These are phyloP conservation scores for Ophiostoma himal-ulmi DNA, from an alignment of 2,329 filamentous ascomycete genomes.

Conservation along the genomic window DNA sequence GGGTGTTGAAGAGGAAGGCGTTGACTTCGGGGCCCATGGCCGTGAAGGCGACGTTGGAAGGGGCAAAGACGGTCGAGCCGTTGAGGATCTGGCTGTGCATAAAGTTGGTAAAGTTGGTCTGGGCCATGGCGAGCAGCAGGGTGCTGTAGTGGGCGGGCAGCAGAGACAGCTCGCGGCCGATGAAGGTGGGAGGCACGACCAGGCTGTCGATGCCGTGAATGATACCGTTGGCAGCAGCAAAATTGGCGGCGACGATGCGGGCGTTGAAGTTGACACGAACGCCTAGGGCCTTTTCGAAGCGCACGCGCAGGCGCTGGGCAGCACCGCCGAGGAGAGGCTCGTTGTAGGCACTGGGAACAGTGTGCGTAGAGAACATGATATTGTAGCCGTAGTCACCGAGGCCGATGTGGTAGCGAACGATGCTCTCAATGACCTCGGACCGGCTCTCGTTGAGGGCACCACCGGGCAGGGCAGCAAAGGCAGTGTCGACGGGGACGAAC, in stretches of 20 bases:
- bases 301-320: slow-evolving; percentile 66
- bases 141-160: slow-evolving; percentile 75
- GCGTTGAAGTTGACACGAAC: slow-evolving; percentile 72
- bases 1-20: slow-evolving; percentile 76
- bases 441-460: slow-evolving; percentile 51
- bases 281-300: slow-evolving; percentile 52
- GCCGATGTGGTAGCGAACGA: slow-evolving; percentile 71
- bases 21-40: slow-evolving; percentile 67
- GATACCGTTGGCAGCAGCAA: slow-evolving; percentile 72
- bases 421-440: slow-evolving; percentile 62
- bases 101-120: slow-evolving; percentile 63
- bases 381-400: slow-evolving; percentile 60
- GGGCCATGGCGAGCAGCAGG: slow-evolving; percentile 64
- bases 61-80: slow-evolving; percentile 75
- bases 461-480: slow-evolving; percentile 56
- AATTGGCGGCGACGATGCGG: slow-evolving; percentile 62
- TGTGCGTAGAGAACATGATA: slow-evolving; percentile 63
- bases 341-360: slow-evolving; percentile 63
- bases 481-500: slow-evolving; percentile 72
- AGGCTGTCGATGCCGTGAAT: slow-evolving; percentile 71
- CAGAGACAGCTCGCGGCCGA: slow-evolving; percentile 50
- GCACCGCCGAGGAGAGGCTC: slow-evolving; percentile 55
- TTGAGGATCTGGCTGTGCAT: slow-evolving; percentile 48
- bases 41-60: slow-evolving; percentile 73
- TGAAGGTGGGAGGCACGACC: slow-evolving; percentile 67